These are phyloP conservation scores for Colletotrichum sp. DNA, from an alignment of 2,329 filamentous ascomycete species.

Conservation along the genomic window DNA sequence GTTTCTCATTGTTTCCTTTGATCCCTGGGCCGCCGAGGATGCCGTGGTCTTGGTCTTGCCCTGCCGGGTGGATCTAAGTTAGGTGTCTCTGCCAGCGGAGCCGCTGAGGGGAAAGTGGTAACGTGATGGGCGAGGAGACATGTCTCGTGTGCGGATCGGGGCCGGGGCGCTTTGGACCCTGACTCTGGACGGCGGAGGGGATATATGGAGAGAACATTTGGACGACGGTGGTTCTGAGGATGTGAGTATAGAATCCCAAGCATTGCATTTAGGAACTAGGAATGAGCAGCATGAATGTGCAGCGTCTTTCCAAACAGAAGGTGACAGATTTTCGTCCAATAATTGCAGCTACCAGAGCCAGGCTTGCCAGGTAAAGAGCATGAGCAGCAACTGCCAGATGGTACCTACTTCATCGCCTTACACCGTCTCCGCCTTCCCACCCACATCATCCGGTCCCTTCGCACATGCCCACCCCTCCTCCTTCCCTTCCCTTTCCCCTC, in stretches of 20 bases:
- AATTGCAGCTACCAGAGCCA: neutral
- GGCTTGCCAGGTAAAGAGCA: neutral
- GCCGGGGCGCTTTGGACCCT: neutral
- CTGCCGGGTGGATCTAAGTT: neutral
- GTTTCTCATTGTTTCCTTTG: neutral
- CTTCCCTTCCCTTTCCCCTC: neutral
- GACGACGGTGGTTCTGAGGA: neutral
- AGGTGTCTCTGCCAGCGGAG: neutral
- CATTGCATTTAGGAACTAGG: neutral
- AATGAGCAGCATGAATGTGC: neutral
- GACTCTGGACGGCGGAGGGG: neutral
- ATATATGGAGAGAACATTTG: neutral
- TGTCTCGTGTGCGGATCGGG: constrained; percentile 1
- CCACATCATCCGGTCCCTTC: constrained; percentile 7
- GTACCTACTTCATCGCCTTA: neutral
- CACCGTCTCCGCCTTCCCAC: neutral
- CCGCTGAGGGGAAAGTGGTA: neutral
- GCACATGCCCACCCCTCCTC: neutral
- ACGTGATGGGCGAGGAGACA: neutral
- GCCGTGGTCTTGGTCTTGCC: neutral
- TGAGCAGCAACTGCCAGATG: neutral
- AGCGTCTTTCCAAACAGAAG: neutral
- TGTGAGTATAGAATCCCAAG: neutral
- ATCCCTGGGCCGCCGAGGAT: neutral
- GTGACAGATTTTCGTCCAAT: neutral